A percentile compares a stretch with the other conserved stretches of the same genome.
Conservation (phyloP, 1,284 basidiomycete species). For the Microbotryomycetes sp. region DNA sequence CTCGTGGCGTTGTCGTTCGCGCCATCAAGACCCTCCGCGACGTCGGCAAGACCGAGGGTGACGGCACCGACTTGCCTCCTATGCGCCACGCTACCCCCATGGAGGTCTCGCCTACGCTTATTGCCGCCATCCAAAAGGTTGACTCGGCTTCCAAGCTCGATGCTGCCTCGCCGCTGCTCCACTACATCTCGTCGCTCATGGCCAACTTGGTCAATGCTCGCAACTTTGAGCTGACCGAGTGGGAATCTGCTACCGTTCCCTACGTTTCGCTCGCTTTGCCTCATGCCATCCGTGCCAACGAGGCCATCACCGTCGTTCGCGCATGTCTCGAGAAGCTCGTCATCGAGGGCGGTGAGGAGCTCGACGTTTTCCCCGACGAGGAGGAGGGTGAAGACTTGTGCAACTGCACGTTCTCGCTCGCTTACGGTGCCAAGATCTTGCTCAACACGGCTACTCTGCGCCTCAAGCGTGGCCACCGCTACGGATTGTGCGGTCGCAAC, state of each 20-base stretch:
- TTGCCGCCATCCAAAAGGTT: slow-evolving; percentile 74
- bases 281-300: slow-evolving; percentile 47
- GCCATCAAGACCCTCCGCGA: slow-evolving; percentile 89
- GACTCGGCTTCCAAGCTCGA: slow-evolving; percentile 47
- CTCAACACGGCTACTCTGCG: slow-evolving; percentile 93
- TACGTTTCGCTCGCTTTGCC: slow-evolving; percentile 64
- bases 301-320: slow-evolving; percentile 61
- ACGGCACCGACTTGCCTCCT: slow-evolving; percentile 82
- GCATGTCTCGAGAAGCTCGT: slow-evolving; percentile 87
- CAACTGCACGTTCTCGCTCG: slow-evolving; percentile 96
- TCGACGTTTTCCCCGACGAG: slow-evolving; percentile 70
- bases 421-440: slow-evolving; percentile 97
- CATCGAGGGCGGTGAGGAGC: slow-evolving; percentile 64
- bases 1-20: slow-evolving; percentile 76
- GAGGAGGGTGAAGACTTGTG: slow-evolving; percentile 96
- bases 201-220: slow-evolving; percentile 79
- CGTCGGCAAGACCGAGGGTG: slow-evolving; percentile 71
- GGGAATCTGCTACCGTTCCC: slow-evolving; percentile 68
- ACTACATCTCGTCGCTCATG: slow-evolving; percentile 71
- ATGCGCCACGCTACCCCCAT: slow-evolving; percentile 65
- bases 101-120: slow-evolving; percentile 58
- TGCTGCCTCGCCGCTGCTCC: slow-evolving; percentile 51
- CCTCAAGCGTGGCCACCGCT: slow-evolving; percentile 96
- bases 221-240: slow-evolving; percentile 82
- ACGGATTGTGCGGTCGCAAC: slow-evolving; percentile 96